phyloP scores from a whole-genome alignment of 495 filamentous ascomycete genomes.

The Neurospora sublineolata region DNA sequence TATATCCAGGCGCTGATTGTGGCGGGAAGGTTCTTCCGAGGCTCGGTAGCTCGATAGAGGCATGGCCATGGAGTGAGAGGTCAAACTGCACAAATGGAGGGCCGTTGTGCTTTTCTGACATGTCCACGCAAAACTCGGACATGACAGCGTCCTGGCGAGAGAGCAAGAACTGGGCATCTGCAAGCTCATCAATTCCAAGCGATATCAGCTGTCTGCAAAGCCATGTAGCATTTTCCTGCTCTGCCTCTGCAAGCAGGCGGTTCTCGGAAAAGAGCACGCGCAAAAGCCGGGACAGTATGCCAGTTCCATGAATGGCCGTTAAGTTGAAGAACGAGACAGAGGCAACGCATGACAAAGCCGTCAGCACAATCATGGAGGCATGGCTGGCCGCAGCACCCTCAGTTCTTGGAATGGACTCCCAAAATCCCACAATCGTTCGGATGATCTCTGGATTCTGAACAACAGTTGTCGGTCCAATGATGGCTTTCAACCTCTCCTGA shows the following conservation, averaged over 20 bases:
- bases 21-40: constrained; percentile 72
- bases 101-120: constrained; percentile 57
- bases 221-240: constrained; percentile 47
- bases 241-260: constrained; percentile 32
- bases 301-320: constrained; percentile 64
- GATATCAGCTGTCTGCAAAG: constrained; percentile 49
- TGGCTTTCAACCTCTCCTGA: constrained; percentile 31
- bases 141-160: constrained; percentile 47
- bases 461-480: constrained; percentile 42
- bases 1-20: constrained; percentile 66
- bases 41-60: constrained; percentile 76
- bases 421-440: constrained; percentile 53
- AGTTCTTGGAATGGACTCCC: constrained; percentile 45
- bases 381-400: constrained; percentile 30
- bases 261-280: constrained; percentile 48
- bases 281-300: constrained; percentile 61
- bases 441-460: constrained; percentile 55
- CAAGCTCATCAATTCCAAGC: constrained; percentile 61
- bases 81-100: constrained; percentile 91
- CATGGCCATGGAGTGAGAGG: constrained; percentile 73
- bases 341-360: constrained; percentile 39
- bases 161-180: constrained; percentile 70
- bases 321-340: constrained; percentile 62
- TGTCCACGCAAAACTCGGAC: constrained; percentile 61
- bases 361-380: constrained; percentile 48